Percentiles rank a stretch among this genome's conserved stretches.
Evolutionary conservation across 352 stramenopile species (phyloP).

Genomic region (Globisporangium paddicum): DNA sequence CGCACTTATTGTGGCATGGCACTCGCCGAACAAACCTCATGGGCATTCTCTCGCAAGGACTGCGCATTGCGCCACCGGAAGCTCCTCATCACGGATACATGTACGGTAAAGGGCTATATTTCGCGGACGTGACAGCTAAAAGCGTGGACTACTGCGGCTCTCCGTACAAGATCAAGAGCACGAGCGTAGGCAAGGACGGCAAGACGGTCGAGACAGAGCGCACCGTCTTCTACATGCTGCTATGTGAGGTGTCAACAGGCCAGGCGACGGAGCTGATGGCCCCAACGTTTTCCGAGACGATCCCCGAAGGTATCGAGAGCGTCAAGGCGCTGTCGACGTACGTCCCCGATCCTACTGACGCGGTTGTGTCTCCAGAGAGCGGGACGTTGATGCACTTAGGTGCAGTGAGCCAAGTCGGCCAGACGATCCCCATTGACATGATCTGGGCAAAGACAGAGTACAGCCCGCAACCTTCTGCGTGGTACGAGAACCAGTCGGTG

Average conservation of each 20-base stretch:
- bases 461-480: slow-evolving; percentile 20
- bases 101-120: slow-evolving; percentile 87
- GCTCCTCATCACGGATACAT: slow-evolving; percentile 75
- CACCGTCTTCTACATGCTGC: slow-evolving; percentile 63
- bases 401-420: slow-evolving; percentile 36
- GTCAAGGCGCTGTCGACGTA: slow-evolving; percentile 48
- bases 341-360: slow-evolving; percentile 39
- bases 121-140: slow-evolving; percentile 74
- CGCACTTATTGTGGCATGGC: slow-evolving; percentile 81
- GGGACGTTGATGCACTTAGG: slow-evolving; percentile 51
- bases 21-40: slow-evolving; percentile 81
- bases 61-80: slow-evolving; percentile 84
- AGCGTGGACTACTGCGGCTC: slow-evolving; percentile 69
- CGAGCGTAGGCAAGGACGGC: slow-evolving; percentile 21
- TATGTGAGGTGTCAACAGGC: slow-evolving; percentile 68
- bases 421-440: slow-evolving; percentile 29
- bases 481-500: slow-evolving; percentile 31
- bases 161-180: slow-evolving; percentile 40
- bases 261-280: slow-evolving; percentile 29
- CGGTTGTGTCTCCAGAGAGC: slow-evolving; percentile 49
- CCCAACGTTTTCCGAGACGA: slow-evolving; percentile 25
- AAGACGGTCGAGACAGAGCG: slow-evolving; percentile 38
- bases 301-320: slow-evolving; percentile 51
- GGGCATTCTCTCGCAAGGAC: slow-evolving; percentile 79
- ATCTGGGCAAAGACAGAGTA: slow-evolving; percentile 55